Base-by-base conservation (phyloP, 1,284 basidiomycete genomes). In the Mycosarcoma maydis region DNA sequence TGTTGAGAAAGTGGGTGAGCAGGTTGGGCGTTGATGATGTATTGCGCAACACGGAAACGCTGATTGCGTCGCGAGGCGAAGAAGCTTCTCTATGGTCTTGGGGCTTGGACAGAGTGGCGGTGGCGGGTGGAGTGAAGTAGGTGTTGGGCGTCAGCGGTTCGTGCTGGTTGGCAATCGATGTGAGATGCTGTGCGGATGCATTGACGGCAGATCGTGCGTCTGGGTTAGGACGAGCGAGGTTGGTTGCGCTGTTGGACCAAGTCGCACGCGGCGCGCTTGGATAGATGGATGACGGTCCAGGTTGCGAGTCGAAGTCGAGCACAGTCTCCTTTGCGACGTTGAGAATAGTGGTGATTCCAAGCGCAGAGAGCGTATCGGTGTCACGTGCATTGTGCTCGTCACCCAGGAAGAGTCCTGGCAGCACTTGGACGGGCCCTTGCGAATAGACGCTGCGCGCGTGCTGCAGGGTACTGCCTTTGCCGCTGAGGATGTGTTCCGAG, bases 321-420 rank as follows among this genome's bases (percentile, higher is more conserved):
- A 52, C 46, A 3, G 76, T 78, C 64, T 78, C 76, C 83, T 96
- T 95, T 29, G 95, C 95, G 29, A 98, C 95, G 82, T 97, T 97
- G 81, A 98, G 86, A 17, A 97, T 87, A 38, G 90, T 88, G 61
- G 87, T 88, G 81, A 95, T 92, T 47, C 89, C 87, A 32, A 88
- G 86, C 52, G 89, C 86, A n/a, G 87, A 81, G 54, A 94, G 87
- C 42, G 85, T 84, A 38, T 85, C 84, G 87, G 89, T 90, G 82
- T 94, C 89, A 50, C 88, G 87, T 29, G 92, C 91, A 69, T 95
- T 95, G 82, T 95, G 92, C 82, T 97, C 94, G 42, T 92, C 92
- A 54, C 94, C 95, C 8, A 98, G 87, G 88, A 90, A 98, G 49
- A 98, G 86, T 38, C 90, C 89, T 1, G 94, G 94, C 27, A 97